phyloP scores from a whole-genome alignment of 2,329 filamentous ascomycete species.

The Coniochaeta prunicola region DNA sequence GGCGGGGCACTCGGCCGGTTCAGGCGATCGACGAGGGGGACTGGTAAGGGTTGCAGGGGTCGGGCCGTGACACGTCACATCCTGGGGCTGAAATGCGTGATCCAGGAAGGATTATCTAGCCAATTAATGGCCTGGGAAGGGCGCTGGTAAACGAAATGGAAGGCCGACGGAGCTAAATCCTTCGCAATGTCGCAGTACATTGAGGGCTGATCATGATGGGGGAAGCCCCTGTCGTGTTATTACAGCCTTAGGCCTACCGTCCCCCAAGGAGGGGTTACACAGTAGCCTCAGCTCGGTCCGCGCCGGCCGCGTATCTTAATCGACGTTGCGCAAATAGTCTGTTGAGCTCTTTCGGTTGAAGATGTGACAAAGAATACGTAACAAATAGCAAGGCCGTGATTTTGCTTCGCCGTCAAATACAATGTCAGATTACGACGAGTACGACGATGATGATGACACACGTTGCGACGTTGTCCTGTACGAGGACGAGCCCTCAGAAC shows the following conservation, averaged over 20 bases:
- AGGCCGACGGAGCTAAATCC: too few relatives aligned
- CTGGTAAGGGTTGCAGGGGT: not conserved
- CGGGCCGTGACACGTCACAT: not conserved
- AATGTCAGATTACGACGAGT: not conserved
- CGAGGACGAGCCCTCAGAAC: not conserved
- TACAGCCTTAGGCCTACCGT: too few relatives aligned
- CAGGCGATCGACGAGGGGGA: not conserved
- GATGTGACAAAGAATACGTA: too few relatives aligned
- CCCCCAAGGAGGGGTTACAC: too few relatives aligned
- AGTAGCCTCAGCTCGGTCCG: too few relatives aligned
- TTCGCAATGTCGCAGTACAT: too few relatives aligned
- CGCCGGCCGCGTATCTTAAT: too few relatives aligned
- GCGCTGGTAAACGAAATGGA: not conserved
- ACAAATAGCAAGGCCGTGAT: too few relatives aligned
- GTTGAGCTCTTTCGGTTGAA: too few relatives aligned
- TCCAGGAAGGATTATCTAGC: not conserved
- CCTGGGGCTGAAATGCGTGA: not conserved
- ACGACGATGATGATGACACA: not conserved
- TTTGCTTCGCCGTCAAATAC: not conserved
- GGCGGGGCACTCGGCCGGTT: not conserved
- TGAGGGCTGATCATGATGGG: too few relatives aligned
- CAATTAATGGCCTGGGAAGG: not conserved
- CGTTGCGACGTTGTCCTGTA: not conserved
- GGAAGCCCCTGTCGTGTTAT: too few relatives aligned
- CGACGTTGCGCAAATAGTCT: too few relatives aligned